Conservation (phyloP, 1,139 yeast species). For the Protomyces gravidus region DNA sequence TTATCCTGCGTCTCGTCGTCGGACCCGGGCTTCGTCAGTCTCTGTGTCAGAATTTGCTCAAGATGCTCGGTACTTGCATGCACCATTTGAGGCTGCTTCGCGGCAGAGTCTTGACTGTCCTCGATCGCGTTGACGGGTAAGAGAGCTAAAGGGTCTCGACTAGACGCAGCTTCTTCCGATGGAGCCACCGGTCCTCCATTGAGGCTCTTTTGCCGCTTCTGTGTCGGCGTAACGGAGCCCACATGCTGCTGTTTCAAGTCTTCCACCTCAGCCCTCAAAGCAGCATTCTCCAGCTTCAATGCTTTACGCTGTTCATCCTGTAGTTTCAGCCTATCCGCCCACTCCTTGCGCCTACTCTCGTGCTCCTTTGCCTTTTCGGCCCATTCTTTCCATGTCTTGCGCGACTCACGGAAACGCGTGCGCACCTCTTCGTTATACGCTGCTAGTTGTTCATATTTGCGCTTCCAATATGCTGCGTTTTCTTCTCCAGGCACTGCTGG, state of each 20-base stretch:
- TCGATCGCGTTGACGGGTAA: background rate
- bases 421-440: background rate
- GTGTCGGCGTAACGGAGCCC: background rate
- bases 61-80: background rate
- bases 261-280: background rate
- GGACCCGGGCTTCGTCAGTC: background rate
- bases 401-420: background rate
- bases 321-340: background rate
- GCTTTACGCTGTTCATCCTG: background rate
- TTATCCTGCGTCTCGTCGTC: background rate
- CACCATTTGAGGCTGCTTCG: background rate
- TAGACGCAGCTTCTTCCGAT: background rate
- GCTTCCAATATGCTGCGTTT: background rate
- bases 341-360: background rate
- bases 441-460: background rate
- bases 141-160: background rate
- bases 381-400: background rate
- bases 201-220: no score
- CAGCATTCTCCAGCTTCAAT: no score
- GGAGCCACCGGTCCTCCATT: no score
- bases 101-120: background rate
- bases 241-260: background rate
- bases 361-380: background rate
- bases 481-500: background rate
- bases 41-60: no score